Percentiles rank a stretch among this genome's conserved stretches.
Evolutionary conservation across 352 stramenopile genomes (phyloP).

Genomic region (Pythium scleroteichum): DNA sequence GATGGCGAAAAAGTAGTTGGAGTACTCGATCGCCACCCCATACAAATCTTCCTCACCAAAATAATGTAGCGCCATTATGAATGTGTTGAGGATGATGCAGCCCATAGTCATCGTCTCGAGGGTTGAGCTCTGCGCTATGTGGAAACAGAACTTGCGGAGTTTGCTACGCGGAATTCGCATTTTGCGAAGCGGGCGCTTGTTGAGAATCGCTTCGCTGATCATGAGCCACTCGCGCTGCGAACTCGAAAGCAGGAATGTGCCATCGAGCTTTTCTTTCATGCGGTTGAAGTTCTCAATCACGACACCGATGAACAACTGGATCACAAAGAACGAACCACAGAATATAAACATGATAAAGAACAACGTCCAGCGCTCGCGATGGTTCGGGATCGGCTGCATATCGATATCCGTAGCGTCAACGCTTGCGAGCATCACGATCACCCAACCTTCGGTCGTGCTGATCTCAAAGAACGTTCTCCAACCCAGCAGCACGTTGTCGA

Average conservation of each 20-base stretch:
- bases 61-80: constrained; percentile 79
- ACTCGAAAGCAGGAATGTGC: constrained; percentile 67
- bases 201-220: constrained; percentile 53
- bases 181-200: constrained; percentile 42
- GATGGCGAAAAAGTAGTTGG: constrained; percentile 82
- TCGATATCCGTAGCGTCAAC: constrained; percentile 83
- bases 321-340: constrained; percentile 88
- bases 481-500: constrained; percentile 74
- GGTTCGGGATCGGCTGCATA: constrained; percentile 86
- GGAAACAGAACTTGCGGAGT: constrained; percentile 42
- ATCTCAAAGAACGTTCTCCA: constrained; percentile 88
- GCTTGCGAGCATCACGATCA: constrained; percentile 83
- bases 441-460: constrained; percentile 88
- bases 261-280: constrained; percentile 67
- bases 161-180: constrained; percentile 41
- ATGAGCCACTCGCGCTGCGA: constrained; percentile 77
- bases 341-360: constrained; percentile 91
- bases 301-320: constrained; percentile 92
- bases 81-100: constrained; percentile 87
- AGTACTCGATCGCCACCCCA: constrained; percentile 45
- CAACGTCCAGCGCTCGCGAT: constrained; percentile 66
- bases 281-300: constrained; percentile 91
- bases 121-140: constrained; percentile 38
- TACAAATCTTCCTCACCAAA: constrained; percentile 80
- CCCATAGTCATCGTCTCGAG: constrained; percentile 80